Conservation (phyloP, 768 basidiomycete genomes). For the Naematelia aurantialba region DNA sequence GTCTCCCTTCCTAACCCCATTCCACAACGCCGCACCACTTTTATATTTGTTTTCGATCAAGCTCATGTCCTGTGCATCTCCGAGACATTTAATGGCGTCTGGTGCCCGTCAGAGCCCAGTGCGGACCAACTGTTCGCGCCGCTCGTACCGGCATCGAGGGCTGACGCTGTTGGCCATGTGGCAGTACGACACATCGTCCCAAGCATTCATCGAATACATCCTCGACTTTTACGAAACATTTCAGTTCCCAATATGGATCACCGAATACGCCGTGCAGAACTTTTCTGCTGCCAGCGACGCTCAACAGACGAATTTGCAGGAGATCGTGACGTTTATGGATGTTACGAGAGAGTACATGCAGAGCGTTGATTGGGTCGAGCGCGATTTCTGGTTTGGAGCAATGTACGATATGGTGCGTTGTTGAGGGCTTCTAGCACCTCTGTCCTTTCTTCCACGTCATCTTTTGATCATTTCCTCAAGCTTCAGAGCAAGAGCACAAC, state of each 20-base stretch:
- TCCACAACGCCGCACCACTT: too few relatives aligned
- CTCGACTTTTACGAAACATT: constrained; percentile 58
- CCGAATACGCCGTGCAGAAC: constrained; percentile 37
- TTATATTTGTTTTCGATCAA: too few relatives aligned
- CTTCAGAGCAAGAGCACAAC: too few relatives aligned
- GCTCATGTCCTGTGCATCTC: too few relatives aligned
- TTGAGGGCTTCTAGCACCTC: too few relatives aligned
- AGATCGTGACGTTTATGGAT: constrained; percentile 57
- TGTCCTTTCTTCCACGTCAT: too few relatives aligned
- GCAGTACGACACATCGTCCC: constrained; percentile 61
- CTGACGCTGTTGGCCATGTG: constrained; percentile 41
- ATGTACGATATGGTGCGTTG: constrained; percentile 55
- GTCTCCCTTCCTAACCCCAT: background rate
- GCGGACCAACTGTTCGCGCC: too few relatives aligned
- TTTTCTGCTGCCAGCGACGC: constrained; percentile 19
- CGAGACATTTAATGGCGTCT: too few relatives aligned
- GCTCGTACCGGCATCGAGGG: too few relatives aligned
- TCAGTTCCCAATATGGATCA: constrained; percentile 59
- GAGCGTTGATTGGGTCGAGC: constrained; percentile 56
- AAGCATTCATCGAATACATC: constrained; percentile 58
- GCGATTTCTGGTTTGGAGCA: constrained; percentile 64
- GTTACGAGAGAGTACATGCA: constrained; percentile 60
- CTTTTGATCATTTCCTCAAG: too few relatives aligned
- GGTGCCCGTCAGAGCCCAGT: too few relatives aligned
- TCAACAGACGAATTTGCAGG: constrained; percentile 55